Conservation (phyloP, 768 basidiomycete genomes). For the Russula foetens region DNA sequence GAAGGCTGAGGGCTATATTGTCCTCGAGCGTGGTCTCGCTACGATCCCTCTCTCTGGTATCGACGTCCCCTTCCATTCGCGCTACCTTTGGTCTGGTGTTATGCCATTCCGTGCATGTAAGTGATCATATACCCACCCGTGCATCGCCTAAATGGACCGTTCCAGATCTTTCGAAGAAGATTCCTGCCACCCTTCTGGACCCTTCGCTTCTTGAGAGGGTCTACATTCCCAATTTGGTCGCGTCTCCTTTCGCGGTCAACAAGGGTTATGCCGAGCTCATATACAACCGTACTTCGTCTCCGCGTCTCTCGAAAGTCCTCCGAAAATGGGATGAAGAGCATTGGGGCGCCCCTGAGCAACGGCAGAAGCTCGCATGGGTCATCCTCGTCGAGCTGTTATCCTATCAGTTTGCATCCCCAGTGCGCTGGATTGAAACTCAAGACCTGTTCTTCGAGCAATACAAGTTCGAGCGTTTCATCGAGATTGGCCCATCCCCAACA, state of each 20-base stretch:
- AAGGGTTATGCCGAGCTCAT: slow-evolving; percentile 90
- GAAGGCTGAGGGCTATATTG: slow-evolving; percentile 78
- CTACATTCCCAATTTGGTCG: slow-evolving; percentile 96
- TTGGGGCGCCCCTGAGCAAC: slow-evolving; percentile 75
- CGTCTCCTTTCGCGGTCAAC: slow-evolving; percentile 75
- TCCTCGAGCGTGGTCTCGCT: slow-evolving; percentile 93
- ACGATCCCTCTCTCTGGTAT: slow-evolving; percentile 94
- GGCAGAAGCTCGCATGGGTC: slow-evolving; percentile 90
- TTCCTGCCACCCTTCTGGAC: slow-evolving; percentile 83
- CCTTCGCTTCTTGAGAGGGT: slow-evolving; percentile 91
- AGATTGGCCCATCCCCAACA: slow-evolving; percentile 94
- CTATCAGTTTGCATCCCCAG: slow-evolving; percentile 97
- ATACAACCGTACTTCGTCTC: slow-evolving; percentile 94
- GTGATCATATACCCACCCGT: slow-evolving; percentile 27
- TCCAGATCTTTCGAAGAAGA: slow-evolving; percentile 93
- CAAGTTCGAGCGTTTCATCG: slow-evolving; percentile 88
- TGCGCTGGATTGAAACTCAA: slow-evolving; percentile 99
- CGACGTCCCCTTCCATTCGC: slow-evolving; percentile 99
- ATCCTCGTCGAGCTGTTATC: slow-evolving; percentile 95
- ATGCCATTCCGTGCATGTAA: slow-evolving; percentile 94
- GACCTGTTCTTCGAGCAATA: slow-evolving; percentile 84
- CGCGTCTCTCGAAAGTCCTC: slow-evolving; percentile 90
- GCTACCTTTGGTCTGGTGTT: slow-evolving; percentile 98
- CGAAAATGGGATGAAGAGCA: slow-evolving; percentile 87
- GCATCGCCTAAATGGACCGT: neutral